phyloP scores from a whole-genome alignment of 495 filamentous ascomycete genomes.

The Physcia stellaris region DNA sequence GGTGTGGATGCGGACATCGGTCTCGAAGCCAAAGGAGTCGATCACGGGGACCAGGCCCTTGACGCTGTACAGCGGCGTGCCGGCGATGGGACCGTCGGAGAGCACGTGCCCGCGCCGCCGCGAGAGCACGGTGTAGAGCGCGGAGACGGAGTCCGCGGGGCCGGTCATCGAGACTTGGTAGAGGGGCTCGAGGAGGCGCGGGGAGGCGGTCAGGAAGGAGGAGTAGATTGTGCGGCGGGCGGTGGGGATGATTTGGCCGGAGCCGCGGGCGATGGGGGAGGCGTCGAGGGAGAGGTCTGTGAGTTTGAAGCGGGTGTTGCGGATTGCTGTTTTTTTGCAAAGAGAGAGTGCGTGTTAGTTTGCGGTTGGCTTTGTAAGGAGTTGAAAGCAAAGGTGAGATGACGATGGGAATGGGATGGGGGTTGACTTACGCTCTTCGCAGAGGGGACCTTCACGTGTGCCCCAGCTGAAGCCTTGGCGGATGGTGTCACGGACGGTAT shows the following conservation, averaged over 20 bases:
- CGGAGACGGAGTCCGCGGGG: conserved; percentile 76
- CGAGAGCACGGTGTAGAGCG: conserved; percentile 83
- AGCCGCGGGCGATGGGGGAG: conserved; percentile 86
- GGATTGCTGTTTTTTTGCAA: conserved; percentile 50
- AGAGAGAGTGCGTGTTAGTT: not conserved
- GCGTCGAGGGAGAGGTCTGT: conserved; percentile 79
- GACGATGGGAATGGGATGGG: conserved; percentile 10
- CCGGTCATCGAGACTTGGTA: conserved; percentile 88
- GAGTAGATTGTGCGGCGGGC: conserved; percentile 82
- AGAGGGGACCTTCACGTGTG: conserved; percentile 84
- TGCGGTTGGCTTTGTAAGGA: not conserved
- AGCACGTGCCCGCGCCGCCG: conserved; percentile 84
- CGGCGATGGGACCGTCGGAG: conserved; percentile 82
- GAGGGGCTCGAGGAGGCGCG: conserved; percentile 88
- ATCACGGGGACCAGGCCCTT: conserved; percentile 88
- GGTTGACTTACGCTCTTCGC: conserved; percentile 88
- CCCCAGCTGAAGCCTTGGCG: conserved; percentile 95
- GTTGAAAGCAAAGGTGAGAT: not conserved
- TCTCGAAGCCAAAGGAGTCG: conserved; percentile 95
- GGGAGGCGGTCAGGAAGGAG: conserved; percentile 92
- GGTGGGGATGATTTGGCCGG: conserved; percentile 95
- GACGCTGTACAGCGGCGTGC: conserved; percentile 88
- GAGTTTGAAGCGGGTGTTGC: conserved; percentile 89
- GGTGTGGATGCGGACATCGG: conserved; percentile 88
- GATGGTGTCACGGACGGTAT: conserved; percentile 77